These are phyloP conservation scores for Wickerhamomyces sp. DNA, from an alignment of 1,139 yeast species.

Conservation along the genomic window DNA sequence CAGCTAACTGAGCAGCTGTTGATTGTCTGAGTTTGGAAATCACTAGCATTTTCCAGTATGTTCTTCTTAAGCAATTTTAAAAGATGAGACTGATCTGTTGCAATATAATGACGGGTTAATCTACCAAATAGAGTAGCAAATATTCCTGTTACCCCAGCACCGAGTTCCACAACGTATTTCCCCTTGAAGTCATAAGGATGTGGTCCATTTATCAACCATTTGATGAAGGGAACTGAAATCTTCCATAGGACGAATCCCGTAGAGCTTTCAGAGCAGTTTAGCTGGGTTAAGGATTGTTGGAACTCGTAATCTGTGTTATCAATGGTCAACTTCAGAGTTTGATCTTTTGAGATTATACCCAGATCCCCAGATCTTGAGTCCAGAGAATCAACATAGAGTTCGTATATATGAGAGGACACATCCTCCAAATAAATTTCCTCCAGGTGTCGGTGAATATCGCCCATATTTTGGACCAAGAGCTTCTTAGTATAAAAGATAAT, in stretches of 20 bases:
- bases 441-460: background rate
- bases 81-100: constrained; percentile 60
- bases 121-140: constrained; percentile 44
- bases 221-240: constrained; percentile 43
- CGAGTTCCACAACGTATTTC: constrained; percentile 49
- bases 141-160: constrained; percentile 62
- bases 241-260: constrained; percentile 72
- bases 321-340: constrained; percentile 32
- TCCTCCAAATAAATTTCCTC: constrained; percentile 26
- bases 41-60: constrained; percentile 32
- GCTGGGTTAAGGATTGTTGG: constrained; percentile 27
- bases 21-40: constrained; percentile 4
- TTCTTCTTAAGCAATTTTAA: constrained; percentile 47
- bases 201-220: constrained; percentile 41
- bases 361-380: constrained; percentile 31
- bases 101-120: constrained; percentile 36
- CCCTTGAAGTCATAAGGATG: constrained; percentile 11
- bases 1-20: constrained; percentile 2
- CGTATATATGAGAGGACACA: constrained; percentile 45
- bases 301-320: constrained; percentile 26
- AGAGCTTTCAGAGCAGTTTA: constrained; percentile 38
- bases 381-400: constrained; percentile 37
- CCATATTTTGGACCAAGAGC: background rate
- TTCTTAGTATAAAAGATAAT: no score
- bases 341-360: constrained; percentile 41